Percentiles rank a stretch among this genome's conserved stretches.
Evolutionary conservation across 2,329 filamentous ascomycete species (phyloP).

Genomic region (Colletotrichum orbiculare): DNA sequence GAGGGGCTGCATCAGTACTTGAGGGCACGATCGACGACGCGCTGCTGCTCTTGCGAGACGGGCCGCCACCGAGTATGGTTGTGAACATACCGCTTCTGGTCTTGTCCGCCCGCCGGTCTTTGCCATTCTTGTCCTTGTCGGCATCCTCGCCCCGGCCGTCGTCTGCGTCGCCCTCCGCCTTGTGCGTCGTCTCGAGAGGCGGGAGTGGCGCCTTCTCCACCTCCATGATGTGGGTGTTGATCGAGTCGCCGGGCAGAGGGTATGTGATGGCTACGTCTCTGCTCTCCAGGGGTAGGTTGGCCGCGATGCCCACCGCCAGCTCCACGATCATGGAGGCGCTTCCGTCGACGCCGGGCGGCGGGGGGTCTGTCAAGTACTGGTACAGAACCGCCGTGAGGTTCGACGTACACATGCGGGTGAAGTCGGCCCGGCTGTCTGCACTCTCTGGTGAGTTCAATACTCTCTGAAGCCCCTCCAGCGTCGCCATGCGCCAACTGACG

Average conservation of each 20-base stretch:
- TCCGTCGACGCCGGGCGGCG: slow-evolving; percentile 84
- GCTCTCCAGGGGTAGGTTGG: slow-evolving; percentile 89
- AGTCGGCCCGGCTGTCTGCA: slow-evolving; percentile 71
- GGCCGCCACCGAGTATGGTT: slow-evolving; percentile 38
- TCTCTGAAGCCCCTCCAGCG: slow-evolving; percentile 87
- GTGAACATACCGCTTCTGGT: slow-evolving; percentile 59
- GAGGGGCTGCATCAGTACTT: slow-evolving; percentile 54
- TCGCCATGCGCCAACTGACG: slow-evolving; percentile 92
- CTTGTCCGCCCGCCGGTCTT: slow-evolving; percentile 53
- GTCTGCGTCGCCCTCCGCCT: slow-evolving; percentile 52
- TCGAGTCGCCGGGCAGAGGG: slow-evolving; percentile 78
- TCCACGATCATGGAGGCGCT: slow-evolving; percentile 94
- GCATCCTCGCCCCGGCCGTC: slow-evolving; percentile 54
- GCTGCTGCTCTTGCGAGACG: slow-evolving; percentile 46
- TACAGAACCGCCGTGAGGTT: slow-evolving; percentile 77
- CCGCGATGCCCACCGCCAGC: slow-evolving; percentile 84
- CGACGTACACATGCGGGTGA: slow-evolving; percentile 77
- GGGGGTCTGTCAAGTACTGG: slow-evolving; percentile 79
- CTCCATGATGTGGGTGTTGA: slow-evolving; percentile 85
- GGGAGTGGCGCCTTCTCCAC: slow-evolving; percentile 79
- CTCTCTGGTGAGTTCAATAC: slow-evolving; percentile 74
- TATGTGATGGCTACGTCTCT: slow-evolving; percentile 91
- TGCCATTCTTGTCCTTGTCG: slow-evolving; percentile 56
- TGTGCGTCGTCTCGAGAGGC: slow-evolving; percentile 57
- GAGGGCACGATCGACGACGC: slow-evolving; percentile 42